Percentiles rank a stretch among this genome's conserved stretches.
Evolutionary conservation across 306 rosid genomes (phyloP).

Genomic region (Sechiopsis laciniata): DNA sequence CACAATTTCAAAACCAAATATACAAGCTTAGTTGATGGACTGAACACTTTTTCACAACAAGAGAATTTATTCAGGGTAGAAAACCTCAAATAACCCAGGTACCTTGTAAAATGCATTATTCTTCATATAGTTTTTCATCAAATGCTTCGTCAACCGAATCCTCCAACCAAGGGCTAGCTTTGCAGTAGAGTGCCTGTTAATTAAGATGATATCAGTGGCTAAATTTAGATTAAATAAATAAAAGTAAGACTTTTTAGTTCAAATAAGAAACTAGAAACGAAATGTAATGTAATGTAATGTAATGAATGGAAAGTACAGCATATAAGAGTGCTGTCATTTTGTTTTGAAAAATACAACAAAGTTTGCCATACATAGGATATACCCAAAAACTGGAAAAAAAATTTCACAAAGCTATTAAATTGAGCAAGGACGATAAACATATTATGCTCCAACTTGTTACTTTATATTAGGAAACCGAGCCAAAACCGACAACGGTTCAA

Average conservation of each 20-base stretch:
- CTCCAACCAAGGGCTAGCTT: constrained; percentile 97
- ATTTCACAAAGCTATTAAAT: not conserved
- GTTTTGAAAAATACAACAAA: not conserved
- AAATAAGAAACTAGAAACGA: not conserved
- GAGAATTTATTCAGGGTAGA: not conserved
- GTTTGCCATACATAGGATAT: not conserved
- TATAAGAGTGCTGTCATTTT: not conserved
- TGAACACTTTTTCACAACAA: constrained; percentile 6
- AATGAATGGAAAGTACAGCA: not conserved
- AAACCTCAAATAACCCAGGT: constrained; percentile 19
- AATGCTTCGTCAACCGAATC: constrained; percentile 87
- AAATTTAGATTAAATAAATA: constrained; percentile 1
- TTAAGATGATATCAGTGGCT: constrained; percentile 13
- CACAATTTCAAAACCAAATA: not conserved
- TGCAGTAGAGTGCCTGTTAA: constrained; percentile 74
- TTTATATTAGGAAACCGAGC: too few species aligned
- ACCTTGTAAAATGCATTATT: constrained; percentile 97
- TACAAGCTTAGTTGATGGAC: not conserved
- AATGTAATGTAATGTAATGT: not conserved
- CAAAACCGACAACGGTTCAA: too few species aligned
- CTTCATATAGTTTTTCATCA: constrained; percentile 70
- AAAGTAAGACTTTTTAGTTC: not conserved
- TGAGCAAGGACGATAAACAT: not conserved
- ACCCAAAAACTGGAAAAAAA: not conserved
- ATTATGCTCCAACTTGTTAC: not conserved